phyloP scores from a whole-genome alignment of 2,329 filamentous ascomycete species.

The Sarocladiaceae sp. region DNA sequence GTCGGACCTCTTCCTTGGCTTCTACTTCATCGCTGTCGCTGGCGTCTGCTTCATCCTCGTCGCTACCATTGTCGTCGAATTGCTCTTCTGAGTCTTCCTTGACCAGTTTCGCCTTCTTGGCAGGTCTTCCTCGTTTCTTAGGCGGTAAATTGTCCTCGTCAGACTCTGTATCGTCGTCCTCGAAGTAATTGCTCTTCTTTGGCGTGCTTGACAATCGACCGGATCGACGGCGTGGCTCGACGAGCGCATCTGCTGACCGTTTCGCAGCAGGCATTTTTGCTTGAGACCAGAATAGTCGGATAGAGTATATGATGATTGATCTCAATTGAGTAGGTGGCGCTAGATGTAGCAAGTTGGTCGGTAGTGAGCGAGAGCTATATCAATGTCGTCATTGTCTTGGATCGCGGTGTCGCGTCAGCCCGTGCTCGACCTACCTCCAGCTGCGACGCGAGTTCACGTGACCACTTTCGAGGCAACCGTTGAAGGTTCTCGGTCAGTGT shows the following conservation, averaged over 20 bases:
- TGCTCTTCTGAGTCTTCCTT: conserved; percentile 15
- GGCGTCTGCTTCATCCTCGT: conserved; percentile 9
- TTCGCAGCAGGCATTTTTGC: conserved; percentile 37
- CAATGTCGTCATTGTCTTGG: conserved; percentile 9
- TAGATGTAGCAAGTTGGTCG: background rate
- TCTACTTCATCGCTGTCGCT: conserved; percentile 15
- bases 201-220: conserved; percentile 37
- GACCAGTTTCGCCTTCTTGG: conserved; percentile 12
- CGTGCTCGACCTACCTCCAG: background rate
- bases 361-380: background rate
- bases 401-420: conserved; percentile 6
- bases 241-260: conserved; percentile 24
- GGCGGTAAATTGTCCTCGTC: conserved; percentile 18
- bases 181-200: conserved; percentile 48
- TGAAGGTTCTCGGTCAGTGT: background rate
- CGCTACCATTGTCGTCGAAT: conserved; percentile 13
- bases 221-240: conserved; percentile 38
- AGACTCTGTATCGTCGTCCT: conserved; percentile 21
- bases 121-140: conserved; percentile 14
- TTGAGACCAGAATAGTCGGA: too few relatives aligned
- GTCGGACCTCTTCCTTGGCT: conserved; percentile 5
- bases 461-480: background rate
- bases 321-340: background rate
- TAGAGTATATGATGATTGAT: too few relatives aligned
- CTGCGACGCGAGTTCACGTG: conserved; percentile 9